Conservation (phyloP, 208 protist genomes). For the Crithidia brevicula region DNA sequence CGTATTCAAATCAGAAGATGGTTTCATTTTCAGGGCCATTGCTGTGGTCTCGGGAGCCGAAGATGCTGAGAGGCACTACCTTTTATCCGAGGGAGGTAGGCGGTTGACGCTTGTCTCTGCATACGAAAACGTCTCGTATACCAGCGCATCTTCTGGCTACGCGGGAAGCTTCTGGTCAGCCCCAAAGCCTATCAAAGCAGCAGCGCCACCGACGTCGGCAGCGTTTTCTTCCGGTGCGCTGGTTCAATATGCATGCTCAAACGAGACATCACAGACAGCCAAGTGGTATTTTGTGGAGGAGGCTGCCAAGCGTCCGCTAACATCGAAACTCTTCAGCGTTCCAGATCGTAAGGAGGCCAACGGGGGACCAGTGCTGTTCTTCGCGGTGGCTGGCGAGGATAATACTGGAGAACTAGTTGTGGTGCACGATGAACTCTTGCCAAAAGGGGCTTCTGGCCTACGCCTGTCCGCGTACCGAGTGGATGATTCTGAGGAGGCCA, state of each 20-base stretch:
- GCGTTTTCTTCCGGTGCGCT: slow-evolving; percentile 33
- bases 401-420: slow-evolving; percentile 25
- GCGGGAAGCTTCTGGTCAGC: slow-evolving; percentile 48
- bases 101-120: slow-evolving; percentile 27
- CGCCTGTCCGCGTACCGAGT: slow-evolving; percentile 23
- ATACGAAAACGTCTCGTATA: slow-evolving; percentile 17
- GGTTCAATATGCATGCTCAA: slow-evolving; percentile 39
- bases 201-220: slow-evolving; percentile 34
- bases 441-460: slow-evolving; percentile 3
- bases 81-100: slow-evolving; percentile 20
- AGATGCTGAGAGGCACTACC: slow-evolving; percentile 19
- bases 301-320: slow-evolving; percentile 1
- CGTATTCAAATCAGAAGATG: slow-evolving; percentile 45
- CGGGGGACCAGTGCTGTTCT: slow-evolving; percentile 13
- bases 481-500: slow-evolving; percentile 62
- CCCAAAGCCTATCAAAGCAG: slow-evolving; percentile 38
- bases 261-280: slow-evolving; percentile 19
- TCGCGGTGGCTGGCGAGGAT: slow-evolving; percentile 7
- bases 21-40: slow-evolving; percentile 31
- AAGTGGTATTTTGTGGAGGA: slow-evolving; percentile 29
- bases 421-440: slow-evolving; percentile 8
- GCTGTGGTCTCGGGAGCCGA: slow-evolving; percentile 13
- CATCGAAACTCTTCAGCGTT: neutral
- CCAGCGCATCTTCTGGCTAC: slow-evolving; percentile 42
- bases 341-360: neutral